Evolutionary conservation across 2,329 filamentous ascomycete species (phyloP), one percentile per base, ranked within the genome.

Genomic region (Talaromyces amestolkiae): DNA sequence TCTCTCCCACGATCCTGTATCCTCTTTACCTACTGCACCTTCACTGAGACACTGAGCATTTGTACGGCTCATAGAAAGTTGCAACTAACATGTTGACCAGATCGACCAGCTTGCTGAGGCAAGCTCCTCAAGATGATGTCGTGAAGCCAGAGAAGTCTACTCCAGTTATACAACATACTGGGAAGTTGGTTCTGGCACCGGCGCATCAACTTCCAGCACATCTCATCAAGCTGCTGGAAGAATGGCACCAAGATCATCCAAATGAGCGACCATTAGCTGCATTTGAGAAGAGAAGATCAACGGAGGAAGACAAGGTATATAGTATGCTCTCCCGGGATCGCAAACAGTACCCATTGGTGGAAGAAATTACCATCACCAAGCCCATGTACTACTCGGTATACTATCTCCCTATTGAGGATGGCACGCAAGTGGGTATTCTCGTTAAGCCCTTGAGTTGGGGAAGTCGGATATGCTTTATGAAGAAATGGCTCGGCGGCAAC

Each of bases 201-300:
- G 27, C 3, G 1, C 24, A 51, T n/a, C 45, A 65, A 31, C 63
- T 65, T 11, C 63, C 63, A 0, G 58, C n/a, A 11, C 63, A 65
- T 43, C 24, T 65, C 7, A 51, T 61, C 19, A 27, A 45, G 22
- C 47, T 65, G 1, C 19, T 65, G 8, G 63, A 65, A 39, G 63
- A 65, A 31, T 61, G 63, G 63, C 63, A 65, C 7, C 45, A 22
- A 15, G 49, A 39, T 9, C 63, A 61, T 22, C 47, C 58, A 35
- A 24, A 27, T 27, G 37, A 45, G 19, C 58, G 22, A 11, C 56
- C 63, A 31, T 33, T 43, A 19, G 56, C 63, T 37, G 4, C 37
- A 3, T 39, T 41, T 11, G 9, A 19, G 17, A 59, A 43, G 3
- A 43, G 9, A 9, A 39, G 3, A 1, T n/a, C 7, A 43, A 59